Conservation (phyloP, 805 yeast genomes). For the Candida pseudoglaebosa region DNA sequence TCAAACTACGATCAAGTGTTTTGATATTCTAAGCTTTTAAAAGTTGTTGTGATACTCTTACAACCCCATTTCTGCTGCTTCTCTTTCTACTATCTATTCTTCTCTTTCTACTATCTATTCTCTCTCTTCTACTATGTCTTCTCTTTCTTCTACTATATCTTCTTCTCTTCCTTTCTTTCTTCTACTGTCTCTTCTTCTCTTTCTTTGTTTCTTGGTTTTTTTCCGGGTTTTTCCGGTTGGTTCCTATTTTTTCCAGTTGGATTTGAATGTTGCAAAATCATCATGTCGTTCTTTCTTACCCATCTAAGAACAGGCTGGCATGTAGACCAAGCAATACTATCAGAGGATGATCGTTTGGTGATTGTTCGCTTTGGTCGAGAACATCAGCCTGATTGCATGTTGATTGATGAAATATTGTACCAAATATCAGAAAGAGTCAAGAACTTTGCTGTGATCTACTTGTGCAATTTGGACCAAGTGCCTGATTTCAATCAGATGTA, state of each 20-base stretch:
- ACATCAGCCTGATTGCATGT: slow-evolving; percentile 71
- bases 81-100: too few relatives aligned
- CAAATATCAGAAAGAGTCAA: slow-evolving; percentile 77
- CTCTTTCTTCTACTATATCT: slow-evolving; percentile 15
- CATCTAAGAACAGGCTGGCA: slow-evolving; percentile 90
- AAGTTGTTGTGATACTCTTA: too few relatives aligned
- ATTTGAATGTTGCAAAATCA: too few relatives aligned
- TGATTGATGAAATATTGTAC: slow-evolving; percentile 83
- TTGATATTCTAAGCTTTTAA: too few relatives aligned
- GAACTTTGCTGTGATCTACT: slow-evolving; percentile 82
- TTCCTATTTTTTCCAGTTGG: too few relatives aligned
- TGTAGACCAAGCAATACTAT: slow-evolving; percentile 92
- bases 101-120: too few relatives aligned
- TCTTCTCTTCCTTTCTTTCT: slow-evolving; percentile 12
- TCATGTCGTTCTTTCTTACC: slow-evolving; percentile 69
- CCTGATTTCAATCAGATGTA: slow-evolving; percentile 88
- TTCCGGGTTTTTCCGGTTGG: too few relatives aligned
- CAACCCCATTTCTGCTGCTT: too few relatives aligned
- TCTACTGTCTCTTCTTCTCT: slow-evolving; percentile 3
- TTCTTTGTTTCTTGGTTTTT: slow-evolving; percentile 3
- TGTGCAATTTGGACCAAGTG: slow-evolving; percentile 85
- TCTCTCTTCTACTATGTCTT: slow-evolving; percentile 10
- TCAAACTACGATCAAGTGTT: too few relatives aligned
- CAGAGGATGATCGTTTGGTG: slow-evolving; percentile 86
- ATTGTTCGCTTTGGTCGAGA: slow-evolving; percentile 87